phyloP scores from a whole-genome alignment of 106 monocot species.

The Dendrobium officinale region DNA sequence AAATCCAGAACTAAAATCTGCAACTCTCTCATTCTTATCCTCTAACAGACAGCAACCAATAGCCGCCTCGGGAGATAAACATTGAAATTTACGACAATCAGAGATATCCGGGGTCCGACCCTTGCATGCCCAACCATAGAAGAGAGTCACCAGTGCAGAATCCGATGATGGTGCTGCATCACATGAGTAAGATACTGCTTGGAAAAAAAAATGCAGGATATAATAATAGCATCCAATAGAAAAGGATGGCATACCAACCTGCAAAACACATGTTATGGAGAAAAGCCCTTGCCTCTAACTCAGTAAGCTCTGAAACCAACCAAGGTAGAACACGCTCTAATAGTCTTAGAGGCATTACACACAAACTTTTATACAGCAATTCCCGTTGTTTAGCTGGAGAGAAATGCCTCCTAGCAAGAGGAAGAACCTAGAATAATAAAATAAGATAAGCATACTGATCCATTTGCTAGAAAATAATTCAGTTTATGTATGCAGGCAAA shows the following conservation, averaged over 20 bases:
- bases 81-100: constrained; percentile 47
- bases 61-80: constrained; percentile 34
- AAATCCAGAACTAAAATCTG: constrained; percentile 17
- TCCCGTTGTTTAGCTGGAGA: constrained; percentile 65
- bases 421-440: constrained; percentile 65
- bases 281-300: constrained; percentile 69
- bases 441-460: constrained; percentile 9
- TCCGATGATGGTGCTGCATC: constrained; percentile 69
- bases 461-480: not conserved
- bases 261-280: constrained; percentile 80
- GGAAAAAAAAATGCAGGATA: not conserved
- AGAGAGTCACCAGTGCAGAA: constrained; percentile 72
- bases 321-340: constrained; percentile 94
- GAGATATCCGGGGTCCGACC: constrained; percentile 53
- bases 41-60: constrained; percentile 15
- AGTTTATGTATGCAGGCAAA: not conserved
- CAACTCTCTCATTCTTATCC: constrained; percentile 24
- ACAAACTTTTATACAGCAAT: constrained; percentile 74
- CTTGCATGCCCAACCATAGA: constrained; percentile 99
- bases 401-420: constrained; percentile 83
- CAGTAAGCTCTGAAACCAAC: constrained; percentile 67
- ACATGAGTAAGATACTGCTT: not conserved
- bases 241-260: constrained; percentile 39
- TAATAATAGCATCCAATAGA: not conserved
- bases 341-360: constrained; percentile 92